Percentiles rank a stretch among this genome's conserved stretches.
Evolutionary conservation across 352 stramenopile genomes (phyloP).

Genomic region (Globisporangium paroecandrum): DNA sequence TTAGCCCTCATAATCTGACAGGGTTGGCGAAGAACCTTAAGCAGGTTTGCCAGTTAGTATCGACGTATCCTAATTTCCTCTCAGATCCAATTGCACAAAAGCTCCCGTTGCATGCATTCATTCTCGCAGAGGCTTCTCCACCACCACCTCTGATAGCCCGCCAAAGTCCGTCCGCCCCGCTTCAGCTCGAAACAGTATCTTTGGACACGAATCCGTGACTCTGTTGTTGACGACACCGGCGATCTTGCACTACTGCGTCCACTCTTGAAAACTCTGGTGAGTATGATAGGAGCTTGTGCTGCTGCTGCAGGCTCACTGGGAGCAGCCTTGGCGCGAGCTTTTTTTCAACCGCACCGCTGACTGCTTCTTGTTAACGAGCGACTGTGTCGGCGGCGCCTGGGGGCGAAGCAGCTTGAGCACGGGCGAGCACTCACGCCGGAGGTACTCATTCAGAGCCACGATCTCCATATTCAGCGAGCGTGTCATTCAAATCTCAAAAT

Average conservation of each 20-base stretch:
- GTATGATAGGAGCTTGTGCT: not conserved
- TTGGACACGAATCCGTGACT: no score
- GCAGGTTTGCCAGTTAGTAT: not conserved
- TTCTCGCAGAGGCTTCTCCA: not conserved
- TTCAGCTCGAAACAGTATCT: no score
- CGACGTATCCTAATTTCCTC: not conserved
- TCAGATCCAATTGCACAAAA: slow-evolving; percentile 1
- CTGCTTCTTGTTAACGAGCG: not conserved
- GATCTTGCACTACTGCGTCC: no score
- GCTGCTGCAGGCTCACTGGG: not conserved
- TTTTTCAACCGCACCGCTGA: not conserved
- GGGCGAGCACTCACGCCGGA: slow-evolving; percentile 53
- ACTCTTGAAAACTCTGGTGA: no score
- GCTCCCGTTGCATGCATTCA: not conserved
- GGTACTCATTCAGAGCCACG: slow-evolving; percentile 60
- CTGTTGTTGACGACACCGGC: no score
- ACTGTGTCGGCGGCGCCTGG: slow-evolving; percentile 7
- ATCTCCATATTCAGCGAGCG: slow-evolving; percentile 44
- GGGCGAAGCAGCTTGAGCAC: slow-evolving; percentile 50
- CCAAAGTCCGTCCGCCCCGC: no score
- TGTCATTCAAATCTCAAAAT: not conserved
- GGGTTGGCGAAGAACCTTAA: not conserved
- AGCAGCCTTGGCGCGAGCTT: not conserved
- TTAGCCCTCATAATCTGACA: not conserved
- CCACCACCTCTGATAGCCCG: not conserved